phyloP scores from a whole-genome alignment of 177 flowering plant species.

The Vitis hybrid region DNA sequence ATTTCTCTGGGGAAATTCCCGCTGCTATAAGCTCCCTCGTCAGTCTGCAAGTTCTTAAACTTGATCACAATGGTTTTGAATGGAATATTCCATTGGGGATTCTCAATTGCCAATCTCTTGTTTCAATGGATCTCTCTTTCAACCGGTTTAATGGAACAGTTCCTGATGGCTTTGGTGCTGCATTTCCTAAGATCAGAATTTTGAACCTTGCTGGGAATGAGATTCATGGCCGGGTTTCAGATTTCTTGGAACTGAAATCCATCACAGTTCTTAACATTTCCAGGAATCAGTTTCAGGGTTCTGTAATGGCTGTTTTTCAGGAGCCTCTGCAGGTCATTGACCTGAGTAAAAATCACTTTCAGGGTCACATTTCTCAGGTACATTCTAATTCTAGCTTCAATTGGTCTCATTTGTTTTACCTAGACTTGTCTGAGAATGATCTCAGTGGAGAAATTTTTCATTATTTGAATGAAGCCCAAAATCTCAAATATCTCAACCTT shows the following conservation, averaged over 20 bases:
- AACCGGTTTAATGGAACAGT: slow-evolving; percentile 59
- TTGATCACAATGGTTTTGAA: slow-evolving; percentile 52
- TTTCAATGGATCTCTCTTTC: slow-evolving; percentile 56
- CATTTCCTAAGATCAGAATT: slow-evolving; percentile 58
- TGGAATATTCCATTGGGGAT: slow-evolving; percentile 54
- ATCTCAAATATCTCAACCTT: slow-evolving; percentile 73
- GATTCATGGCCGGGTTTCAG: slow-evolving; percentile 58
- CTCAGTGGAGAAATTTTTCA: slow-evolving; percentile 65
- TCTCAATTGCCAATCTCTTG: slow-evolving; percentile 51
- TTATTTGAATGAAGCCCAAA: slow-evolving; percentile 41
- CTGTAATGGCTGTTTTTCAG: slow-evolving; percentile 50
- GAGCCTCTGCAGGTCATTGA: slow-evolving; percentile 62
- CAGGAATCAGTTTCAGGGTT: slow-evolving; percentile 68
- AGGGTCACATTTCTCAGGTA: slow-evolving; percentile 79
- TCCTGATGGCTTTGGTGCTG: slow-evolving; percentile 64
- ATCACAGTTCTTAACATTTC: slow-evolving; percentile 66
- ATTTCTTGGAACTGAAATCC: slow-evolving; percentile 51
- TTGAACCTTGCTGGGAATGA: slow-evolving; percentile 69
- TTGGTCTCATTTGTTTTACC: slow-evolving; percentile 60
- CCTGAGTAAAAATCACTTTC: slow-evolving; percentile 75
- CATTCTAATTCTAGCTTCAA: slow-evolving; percentile 52
- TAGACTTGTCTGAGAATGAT: slow-evolving; percentile 77
- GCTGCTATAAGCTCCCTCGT: slow-evolving; percentile 53
- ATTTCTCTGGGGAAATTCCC: slow-evolving; percentile 64
- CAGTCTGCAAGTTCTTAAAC: slow-evolving; percentile 49